These are phyloP conservation scores for Endotrypanum monterogeii DNA, from an alignment of 208 protist species.

Conservation along the genomic window DNA sequence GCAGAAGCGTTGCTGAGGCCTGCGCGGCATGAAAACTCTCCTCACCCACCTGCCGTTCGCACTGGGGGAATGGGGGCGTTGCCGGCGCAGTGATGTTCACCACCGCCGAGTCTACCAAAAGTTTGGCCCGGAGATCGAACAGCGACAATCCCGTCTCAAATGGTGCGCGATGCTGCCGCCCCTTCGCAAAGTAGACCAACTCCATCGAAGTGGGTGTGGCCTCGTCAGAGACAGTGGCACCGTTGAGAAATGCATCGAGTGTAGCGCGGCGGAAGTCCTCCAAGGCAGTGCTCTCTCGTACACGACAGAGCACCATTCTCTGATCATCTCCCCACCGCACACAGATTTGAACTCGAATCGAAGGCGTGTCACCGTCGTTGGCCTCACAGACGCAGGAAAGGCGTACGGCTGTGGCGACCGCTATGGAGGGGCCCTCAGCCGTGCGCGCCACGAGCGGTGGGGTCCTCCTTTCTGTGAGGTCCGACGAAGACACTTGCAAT, in stretches of 20 bases:
- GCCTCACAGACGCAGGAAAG: slow-evolving; percentile 5
- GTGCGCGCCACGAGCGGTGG: slow-evolving; percentile 19
- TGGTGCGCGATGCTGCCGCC: neutral
- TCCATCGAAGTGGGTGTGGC: slow-evolving; percentile 4
- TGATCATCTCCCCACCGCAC: slow-evolving; percentile 42
- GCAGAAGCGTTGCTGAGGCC: neutral
- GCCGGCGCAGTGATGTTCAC: slow-evolving; percentile 11
- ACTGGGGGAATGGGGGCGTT: neutral
- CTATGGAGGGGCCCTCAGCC: neutral
- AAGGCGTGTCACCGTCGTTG: neutral
- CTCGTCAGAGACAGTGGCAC: neutral
- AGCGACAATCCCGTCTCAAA: neutral
- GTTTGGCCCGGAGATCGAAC: neutral
- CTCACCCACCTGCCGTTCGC: neutral
- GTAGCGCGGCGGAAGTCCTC: slow-evolving; percentile 43
- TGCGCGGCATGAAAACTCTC: neutral
- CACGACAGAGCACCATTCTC: slow-evolving; percentile 32
- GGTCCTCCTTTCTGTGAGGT: neutral
- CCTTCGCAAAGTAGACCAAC: neutral
- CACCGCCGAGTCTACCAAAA: slow-evolving; percentile 23
- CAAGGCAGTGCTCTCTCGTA: slow-evolving; percentile 34
- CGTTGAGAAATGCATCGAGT: slow-evolving; percentile 25
- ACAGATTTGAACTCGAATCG: slow-evolving; percentile 29
- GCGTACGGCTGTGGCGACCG: neutral
- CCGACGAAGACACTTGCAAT: neutral